These are phyloP conservation scores for Trifolium subterraneum DNA, from an alignment of 306 rosid genomes.

Conservation along the genomic window DNA sequence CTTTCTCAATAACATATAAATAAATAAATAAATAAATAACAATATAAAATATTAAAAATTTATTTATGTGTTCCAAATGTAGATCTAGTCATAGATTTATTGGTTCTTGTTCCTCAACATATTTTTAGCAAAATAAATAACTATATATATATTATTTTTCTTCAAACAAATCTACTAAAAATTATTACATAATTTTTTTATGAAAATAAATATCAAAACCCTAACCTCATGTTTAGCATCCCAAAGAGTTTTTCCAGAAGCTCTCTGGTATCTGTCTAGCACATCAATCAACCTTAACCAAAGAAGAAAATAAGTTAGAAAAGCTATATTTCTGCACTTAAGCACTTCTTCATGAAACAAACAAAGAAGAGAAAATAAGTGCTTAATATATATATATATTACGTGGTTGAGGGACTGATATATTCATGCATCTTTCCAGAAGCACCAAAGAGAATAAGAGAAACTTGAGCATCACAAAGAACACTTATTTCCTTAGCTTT, in stretches of 20 bases:
- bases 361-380: conserved; percentile 24
- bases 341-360: conserved; percentile 15
- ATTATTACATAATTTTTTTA: not conserved
- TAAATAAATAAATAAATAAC: no score
- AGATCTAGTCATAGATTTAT: conserved; percentile 63
- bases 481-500: conserved; percentile 84
- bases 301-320: not conserved
- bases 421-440: conserved; percentile 76
- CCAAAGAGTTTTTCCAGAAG: conserved; percentile 75
- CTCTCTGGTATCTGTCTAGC: conserved; percentile 73
- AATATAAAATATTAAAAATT: not conserved
- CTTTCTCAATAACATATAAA: conserved; percentile 37
- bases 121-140: conserved; percentile 46
- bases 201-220: not conserved
- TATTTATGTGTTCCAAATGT: conserved; percentile 52
- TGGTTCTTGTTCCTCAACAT: conserved; percentile 51
- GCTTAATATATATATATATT: not conserved
- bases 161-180: conserved; percentile 24
- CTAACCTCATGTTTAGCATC: conserved; percentile 93
- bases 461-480: conserved; percentile 87
- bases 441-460: conserved; percentile 64
- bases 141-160: conserved; percentile 1
- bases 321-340: conserved; percentile 3
- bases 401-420: conserved; percentile 76
- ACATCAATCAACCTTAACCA: conserved; percentile 64